Evolutionary conservation across 176 grass and related monocot species (phyloP).

Genomic region (Miscanthus lutarioriparius): DNA sequence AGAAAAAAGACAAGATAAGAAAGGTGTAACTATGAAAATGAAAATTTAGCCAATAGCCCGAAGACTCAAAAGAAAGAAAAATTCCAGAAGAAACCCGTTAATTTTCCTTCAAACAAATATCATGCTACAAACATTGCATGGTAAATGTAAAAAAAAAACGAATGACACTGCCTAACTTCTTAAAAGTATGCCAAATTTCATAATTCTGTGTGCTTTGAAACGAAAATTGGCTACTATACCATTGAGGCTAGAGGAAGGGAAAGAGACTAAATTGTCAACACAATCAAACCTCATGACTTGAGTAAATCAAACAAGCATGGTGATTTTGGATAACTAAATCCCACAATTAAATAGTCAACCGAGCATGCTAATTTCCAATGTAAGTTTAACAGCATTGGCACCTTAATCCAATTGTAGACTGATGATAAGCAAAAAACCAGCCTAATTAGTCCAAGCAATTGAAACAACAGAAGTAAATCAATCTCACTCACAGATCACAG

Average conservation of each 20-base stretch:
- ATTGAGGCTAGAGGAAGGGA: not conserved
- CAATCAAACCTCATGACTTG: not conserved
- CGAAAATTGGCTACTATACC: not conserved
- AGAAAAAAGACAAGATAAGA: not conserved
- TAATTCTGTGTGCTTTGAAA: not conserved
- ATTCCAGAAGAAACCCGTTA: not conserved
- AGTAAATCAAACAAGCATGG: slow-evolving; percentile 8
- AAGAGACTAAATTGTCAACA: not conserved
- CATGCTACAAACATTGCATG: not conserved
- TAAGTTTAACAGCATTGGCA: slow-evolving; percentile 14
- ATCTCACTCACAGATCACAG: slow-evolving; percentile 16
- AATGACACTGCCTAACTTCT: not conserved
- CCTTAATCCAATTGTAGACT: slow-evolving; percentile 12
- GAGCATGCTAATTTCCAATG: not conserved
- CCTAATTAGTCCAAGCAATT: slow-evolving; percentile 23
- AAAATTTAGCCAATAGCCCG: not conserved
- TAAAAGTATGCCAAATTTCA: not conserved
- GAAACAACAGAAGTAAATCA: slow-evolving; percentile 6
- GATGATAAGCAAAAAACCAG: not conserved
- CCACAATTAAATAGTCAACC: not conserved
- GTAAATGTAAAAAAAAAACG: not conserved
- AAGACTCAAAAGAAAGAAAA: not conserved
- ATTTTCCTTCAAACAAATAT: not conserved
- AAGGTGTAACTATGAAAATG: not conserved
- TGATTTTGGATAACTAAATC: slow-evolving; percentile 1